Base-by-base conservation (phyloP, 148 eudicot genomes). In the Talinum fruticosum region DNA sequence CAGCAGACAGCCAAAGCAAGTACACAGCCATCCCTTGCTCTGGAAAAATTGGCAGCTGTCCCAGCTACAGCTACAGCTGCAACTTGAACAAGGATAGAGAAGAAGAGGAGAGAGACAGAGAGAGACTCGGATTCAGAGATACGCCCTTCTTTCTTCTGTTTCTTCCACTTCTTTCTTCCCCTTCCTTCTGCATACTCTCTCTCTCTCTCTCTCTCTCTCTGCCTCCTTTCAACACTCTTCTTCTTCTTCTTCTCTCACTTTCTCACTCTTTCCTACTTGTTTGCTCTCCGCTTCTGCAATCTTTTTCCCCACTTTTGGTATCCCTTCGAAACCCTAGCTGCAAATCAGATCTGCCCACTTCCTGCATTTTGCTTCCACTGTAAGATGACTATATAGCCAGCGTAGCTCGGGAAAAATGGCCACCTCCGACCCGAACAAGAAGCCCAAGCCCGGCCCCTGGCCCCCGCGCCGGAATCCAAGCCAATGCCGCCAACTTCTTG, bases 401-500 rank as follows among this genome's bases (percentile, higher is more conserved):
- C 18, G 10, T 72, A 28, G 21, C 36, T 15, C 59, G 14, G n/a
- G 6, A 2, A 45, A 71, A 81, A 92, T 90, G 95, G 84, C 92
- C 3, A 92, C 84, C 83, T 88, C 93, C 32, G 93, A 92, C 88
- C 90, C 95, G 69, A 79, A 53, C 30, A 89, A 84, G 80, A 89
- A 83, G 26, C 85, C 92, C 54, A 84, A 87, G 19, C 94, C 96
- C 79, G 92, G 91, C 16, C 94, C 87, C 30, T 86, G 90, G 91
- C 86, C 94, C 93, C 97, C 8, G 88, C 80, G 15, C 94, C 92
- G 16, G 96, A 89, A 16, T 74, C 90, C 21, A 74, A 85, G 26
- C 81, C 99, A 72, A 73, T 92, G 80, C 96, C 91, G 30, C 90
- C 98, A 6, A 83, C 93, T 33, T 82, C 98, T 0, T 94, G 98